Conservation (phyloP, 2,329 filamentous ascomycete genomes). For the Paraphoma sp. region DNA sequence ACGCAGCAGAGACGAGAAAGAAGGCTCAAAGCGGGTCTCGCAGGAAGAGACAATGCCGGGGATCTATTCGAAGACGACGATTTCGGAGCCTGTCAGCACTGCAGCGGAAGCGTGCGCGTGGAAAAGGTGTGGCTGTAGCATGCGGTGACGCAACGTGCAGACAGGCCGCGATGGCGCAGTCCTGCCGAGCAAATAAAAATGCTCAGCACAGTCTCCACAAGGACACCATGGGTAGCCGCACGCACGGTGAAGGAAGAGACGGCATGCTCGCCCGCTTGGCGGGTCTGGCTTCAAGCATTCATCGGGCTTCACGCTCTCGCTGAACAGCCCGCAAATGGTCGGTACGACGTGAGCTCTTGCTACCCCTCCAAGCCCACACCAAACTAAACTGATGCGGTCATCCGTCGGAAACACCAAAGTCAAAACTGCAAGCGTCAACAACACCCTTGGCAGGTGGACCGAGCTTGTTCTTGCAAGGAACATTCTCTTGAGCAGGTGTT, state of each 20-base stretch:
- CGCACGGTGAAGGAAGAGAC: slow-evolving; percentile 15
- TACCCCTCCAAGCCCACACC: not conserved
- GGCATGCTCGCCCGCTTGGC: slow-evolving; percentile 21
- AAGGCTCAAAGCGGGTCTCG: slow-evolving; percentile 3
- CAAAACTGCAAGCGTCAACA: not conserved
- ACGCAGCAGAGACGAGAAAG: slow-evolving; percentile 10
- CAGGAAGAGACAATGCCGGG: slow-evolving; percentile 9
- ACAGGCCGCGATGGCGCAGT: slow-evolving; percentile 17
- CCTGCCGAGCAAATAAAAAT: slow-evolving; percentile 15
- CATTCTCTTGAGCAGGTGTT: not conserved
- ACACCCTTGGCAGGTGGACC: slow-evolving; percentile 6
- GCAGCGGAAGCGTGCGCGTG: slow-evolving; percentile 21
- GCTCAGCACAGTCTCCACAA: not conserved
- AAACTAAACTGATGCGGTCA: not conserved
- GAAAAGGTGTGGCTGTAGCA: slow-evolving; percentile 27
- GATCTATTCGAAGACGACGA: slow-evolving; percentile 15
- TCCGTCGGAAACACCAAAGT: not conserved
- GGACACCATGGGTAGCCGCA: not conserved
- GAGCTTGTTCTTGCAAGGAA: not conserved
- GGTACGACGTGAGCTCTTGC: not conserved
- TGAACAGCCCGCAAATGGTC: not conserved
- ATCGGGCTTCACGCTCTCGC: not conserved
- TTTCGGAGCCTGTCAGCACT: slow-evolving; percentile 23
- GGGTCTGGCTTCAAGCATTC: not conserved
- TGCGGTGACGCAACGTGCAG: slow-evolving; percentile 19